These are phyloP conservation scores for Tephrocybe sp. DNA, from an alignment of 768 basidiomycete genomes.

Conservation along the genomic window DNA sequence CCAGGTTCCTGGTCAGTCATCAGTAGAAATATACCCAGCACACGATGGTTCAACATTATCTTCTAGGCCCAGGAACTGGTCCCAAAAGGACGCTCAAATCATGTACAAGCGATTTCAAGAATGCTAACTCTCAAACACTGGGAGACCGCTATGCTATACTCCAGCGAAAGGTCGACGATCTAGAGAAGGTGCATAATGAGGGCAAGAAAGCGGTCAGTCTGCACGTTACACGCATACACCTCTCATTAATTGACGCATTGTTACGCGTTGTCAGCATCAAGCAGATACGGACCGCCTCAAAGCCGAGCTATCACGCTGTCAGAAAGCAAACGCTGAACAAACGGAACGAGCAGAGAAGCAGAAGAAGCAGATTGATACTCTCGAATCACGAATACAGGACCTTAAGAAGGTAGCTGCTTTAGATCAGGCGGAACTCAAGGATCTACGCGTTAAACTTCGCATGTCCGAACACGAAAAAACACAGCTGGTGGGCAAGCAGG, in stretches of 20 bases:
- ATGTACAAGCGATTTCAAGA: constrained; percentile 17
- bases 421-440: constrained; percentile 64
- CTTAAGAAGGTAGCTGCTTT: constrained; percentile 45
- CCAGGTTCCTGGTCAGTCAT: constrained; percentile 39
- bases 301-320: constrained; percentile 48
- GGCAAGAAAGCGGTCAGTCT: constrained; percentile 62
- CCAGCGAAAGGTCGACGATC: constrained; percentile 61
- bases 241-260: neutral
- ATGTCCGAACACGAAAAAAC: constrained; percentile 54
- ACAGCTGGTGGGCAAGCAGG: constrained; percentile 49
- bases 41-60: neutral
- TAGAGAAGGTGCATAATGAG: constrained; percentile 61
- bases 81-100: constrained; percentile 25
- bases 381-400: constrained; percentile 61
- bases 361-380: constrained; percentile 56
- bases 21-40: neutral
- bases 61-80: constrained; percentile 32
- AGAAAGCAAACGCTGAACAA: constrained; percentile 47
- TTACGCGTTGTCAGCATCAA: constrained; percentile 45
- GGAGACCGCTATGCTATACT: constrained; percentile 53
- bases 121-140: constrained; percentile 17
- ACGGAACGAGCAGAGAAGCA: constrained; percentile 55
- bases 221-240: neutral
- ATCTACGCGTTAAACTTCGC: constrained; percentile 56
- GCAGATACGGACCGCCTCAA: constrained; percentile 58